Evolutionary conservation across 1,139 yeast genomes (phyloP).

Genomic region (Tardiomyces digboiensis): DNA sequence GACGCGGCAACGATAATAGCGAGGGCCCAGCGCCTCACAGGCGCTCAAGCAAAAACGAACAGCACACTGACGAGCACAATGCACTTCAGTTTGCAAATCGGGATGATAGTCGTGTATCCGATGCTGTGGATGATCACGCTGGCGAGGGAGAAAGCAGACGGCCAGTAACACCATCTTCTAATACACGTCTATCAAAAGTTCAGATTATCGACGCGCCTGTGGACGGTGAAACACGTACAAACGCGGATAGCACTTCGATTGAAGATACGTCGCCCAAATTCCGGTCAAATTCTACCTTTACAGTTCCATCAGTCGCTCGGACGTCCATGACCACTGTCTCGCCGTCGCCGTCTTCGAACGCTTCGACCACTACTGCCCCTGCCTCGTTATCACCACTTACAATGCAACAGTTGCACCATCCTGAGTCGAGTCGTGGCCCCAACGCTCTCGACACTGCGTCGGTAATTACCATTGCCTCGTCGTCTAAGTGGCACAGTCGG

Average conservation of each 20-base stretch:
- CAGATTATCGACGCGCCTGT: slow-evolving; percentile 14
- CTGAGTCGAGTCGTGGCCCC: background rate
- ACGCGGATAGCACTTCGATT: slow-evolving; percentile 5
- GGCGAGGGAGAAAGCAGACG: slow-evolving; percentile 14
- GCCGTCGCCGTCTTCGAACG: slow-evolving; percentile 11
- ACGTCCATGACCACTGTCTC: slow-evolving; percentile 22
- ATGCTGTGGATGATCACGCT: no score
- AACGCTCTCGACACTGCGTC: slow-evolving; percentile 23
- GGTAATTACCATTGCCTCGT: slow-evolving; percentile 29
- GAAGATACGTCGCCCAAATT: background rate
- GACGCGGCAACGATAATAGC: no score
- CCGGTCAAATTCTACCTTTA: slow-evolving; percentile 20
- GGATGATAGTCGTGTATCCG: no score
- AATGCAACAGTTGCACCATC: background rate
- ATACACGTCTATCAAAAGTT: slow-evolving; percentile 11
- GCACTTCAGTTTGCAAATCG: no score
- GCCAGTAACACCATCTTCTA: slow-evolving; percentile 21
- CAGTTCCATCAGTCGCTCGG: slow-evolving; percentile 21
- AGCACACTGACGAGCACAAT: no score
- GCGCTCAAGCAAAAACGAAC: no score
- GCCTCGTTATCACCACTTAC: background rate
- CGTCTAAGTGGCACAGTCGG: slow-evolving; percentile 27
- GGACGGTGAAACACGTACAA: slow-evolving; percentile 11
- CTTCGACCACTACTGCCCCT: slow-evolving; percentile 10
- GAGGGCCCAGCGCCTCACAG: no score